Conservation (phyloP, 768 basidiomycete genomes). For the Lepiota venenata region DNA sequence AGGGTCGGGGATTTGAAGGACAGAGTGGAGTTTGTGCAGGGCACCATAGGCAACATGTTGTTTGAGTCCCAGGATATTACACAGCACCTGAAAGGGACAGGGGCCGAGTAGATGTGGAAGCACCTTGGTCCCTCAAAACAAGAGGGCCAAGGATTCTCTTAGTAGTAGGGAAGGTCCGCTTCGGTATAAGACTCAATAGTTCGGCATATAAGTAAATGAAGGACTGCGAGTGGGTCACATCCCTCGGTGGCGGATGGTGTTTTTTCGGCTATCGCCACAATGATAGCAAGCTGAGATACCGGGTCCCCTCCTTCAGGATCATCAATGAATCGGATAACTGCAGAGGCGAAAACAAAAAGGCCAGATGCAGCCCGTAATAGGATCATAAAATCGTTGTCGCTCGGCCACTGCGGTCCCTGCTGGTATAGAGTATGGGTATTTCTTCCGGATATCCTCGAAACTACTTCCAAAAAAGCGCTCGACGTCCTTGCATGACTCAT, state of each 20-base stretch:
- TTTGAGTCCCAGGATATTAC: no score
- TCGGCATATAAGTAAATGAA: not conserved
- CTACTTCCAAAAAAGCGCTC: not conserved
- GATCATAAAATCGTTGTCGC: not conserved
- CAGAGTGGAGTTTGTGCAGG: no score
- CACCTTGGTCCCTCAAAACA: not conserved
- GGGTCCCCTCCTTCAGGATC: not conserved
- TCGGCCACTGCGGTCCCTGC: not conserved
- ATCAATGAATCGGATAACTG: not conserved
- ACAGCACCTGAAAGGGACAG: no score
- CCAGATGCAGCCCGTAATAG: not conserved
- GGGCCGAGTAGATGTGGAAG: no score
- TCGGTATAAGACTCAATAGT: not conserved
- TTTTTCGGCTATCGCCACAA: not conserved
- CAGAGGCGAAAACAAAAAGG: not conserved
- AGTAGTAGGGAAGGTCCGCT: not conserved
- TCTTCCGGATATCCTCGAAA: not conserved
- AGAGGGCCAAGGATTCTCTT: not conserved
- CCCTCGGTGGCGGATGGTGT: not conserved
- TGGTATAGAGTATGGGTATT: not conserved
- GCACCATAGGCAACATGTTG: no score
- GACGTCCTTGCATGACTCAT: constrained; percentile 2
- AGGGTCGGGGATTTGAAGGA: no score
- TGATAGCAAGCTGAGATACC: not conserved
- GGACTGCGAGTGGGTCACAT: not conserved